Conservation (phyloP, 1,139 yeast species). For the Yamadazyma triangularis region DNA sequence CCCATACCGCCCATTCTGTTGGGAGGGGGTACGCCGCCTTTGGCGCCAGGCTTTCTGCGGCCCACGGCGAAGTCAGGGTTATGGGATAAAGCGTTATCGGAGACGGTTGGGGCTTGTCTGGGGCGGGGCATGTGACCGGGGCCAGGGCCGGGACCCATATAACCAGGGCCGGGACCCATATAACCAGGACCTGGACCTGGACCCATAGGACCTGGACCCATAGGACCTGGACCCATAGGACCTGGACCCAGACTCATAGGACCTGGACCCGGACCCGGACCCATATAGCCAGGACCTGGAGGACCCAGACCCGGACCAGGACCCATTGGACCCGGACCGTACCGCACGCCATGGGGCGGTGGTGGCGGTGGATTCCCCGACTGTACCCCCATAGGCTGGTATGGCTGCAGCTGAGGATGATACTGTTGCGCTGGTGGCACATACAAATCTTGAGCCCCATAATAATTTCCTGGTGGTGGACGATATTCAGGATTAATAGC, state of each 20-base stretch:
- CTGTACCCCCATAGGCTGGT: constrained; percentile 7
- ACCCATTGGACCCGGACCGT: constrained; percentile 3
- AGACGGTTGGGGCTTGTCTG: constrained; percentile 29
- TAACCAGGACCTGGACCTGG: neutral
- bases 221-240: constrained; percentile 1
- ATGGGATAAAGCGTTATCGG: constrained; percentile 44
- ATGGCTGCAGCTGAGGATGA: constrained; percentile 15
- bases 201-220: constrained; percentile 1
- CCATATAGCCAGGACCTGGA: neutral
- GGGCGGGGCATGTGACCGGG: neutral
- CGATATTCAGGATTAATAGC: constrained; percentile 62
- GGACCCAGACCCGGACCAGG: constrained; percentile 2
- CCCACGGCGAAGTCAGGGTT: constrained; percentile 49
- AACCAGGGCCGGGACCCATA: neutral
- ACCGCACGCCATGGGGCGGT: constrained; percentile 9
- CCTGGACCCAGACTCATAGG: constrained; percentile 5
- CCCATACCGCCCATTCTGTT: constrained; percentile 4
- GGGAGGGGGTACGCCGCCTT: constrained; percentile 13
- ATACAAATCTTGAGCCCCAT: constrained; percentile 7
- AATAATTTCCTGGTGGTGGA: constrained; percentile 5
- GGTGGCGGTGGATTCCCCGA: constrained; percentile 9
- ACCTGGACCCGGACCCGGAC: neutral
- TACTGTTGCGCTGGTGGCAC: constrained; percentile 9
- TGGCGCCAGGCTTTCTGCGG: no score
- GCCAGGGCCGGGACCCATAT: neutral